Conservation (phyloP, 768 basidiomycete species). For the Hypholoma fasciculare region DNA sequence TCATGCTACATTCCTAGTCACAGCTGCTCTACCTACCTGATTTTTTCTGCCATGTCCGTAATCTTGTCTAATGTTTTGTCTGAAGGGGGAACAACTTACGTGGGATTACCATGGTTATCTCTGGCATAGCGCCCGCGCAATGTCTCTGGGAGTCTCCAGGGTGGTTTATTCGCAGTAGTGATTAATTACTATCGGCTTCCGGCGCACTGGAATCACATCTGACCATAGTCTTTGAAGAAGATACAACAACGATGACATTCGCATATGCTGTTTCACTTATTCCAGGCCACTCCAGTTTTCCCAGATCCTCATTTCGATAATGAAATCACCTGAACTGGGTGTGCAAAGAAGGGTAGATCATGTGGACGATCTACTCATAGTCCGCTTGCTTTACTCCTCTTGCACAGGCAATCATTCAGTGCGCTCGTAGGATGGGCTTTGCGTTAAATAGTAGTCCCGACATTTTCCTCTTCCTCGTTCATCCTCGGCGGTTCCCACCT, state of each 20-base stretch:
- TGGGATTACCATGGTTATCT: slow-evolving; percentile 6
- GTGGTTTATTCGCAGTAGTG: background rate
- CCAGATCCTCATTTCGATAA: background rate
- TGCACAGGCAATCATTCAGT: slow-evolving; percentile 16
- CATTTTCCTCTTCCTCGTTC: slow-evolving; percentile 6
- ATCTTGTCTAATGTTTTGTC: background rate
- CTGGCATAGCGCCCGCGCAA: slow-evolving; percentile 1
- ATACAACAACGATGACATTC: background rate
- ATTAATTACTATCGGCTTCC: slow-evolving; percentile 1
- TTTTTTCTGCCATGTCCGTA: slow-evolving; percentile 18
- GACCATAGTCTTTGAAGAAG: background rate
- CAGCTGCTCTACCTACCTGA: slow-evolving; percentile 2
- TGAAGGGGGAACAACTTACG: background rate
- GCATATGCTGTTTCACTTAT: slow-evolving; percentile 4
- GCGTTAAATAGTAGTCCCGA: slow-evolving; percentile 1
- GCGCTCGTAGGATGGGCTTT: slow-evolving; percentile 17
- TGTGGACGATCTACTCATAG: background rate
- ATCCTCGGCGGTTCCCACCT: slow-evolving; percentile 10
- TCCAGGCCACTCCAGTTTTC: background rate
- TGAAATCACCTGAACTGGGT: slow-evolving; percentile 5
- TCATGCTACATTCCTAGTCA: slow-evolving; percentile 8
- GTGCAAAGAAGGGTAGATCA: background rate
- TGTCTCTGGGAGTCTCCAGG: background rate
- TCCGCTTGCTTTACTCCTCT: slow-evolving; percentile 3
- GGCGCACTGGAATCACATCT: background rate